Evolutionary conservation across 108 stramenopile genomes (phyloP).

Genomic region (Phaeodactylum tricornutum): DNA sequence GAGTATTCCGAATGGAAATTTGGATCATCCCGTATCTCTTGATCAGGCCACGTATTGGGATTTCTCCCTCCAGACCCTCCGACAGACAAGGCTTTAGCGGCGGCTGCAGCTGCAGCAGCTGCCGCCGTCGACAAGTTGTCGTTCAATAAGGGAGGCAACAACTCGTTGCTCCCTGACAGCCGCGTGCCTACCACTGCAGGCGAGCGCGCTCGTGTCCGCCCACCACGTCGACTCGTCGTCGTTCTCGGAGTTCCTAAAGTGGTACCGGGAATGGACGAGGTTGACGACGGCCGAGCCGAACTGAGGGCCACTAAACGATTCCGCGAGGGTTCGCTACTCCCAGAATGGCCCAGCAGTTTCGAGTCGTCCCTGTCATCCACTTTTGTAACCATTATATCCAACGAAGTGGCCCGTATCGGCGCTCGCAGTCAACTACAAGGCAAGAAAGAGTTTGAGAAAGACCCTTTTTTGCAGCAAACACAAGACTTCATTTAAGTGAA

Average conservation of each 20-base stretch:
- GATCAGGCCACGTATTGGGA: slow-evolving; percentile 2
- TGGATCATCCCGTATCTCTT: too few species aligned
- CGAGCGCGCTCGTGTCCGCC: slow-evolving; percentile 33
- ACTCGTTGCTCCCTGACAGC: background rate
- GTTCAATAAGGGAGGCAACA: background rate
- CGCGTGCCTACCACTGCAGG: slow-evolving; percentile 18
- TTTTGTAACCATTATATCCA: too few species aligned
- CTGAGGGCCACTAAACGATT: slow-evolving; percentile 6
- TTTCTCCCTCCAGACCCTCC: background rate
- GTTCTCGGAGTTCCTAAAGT: slow-evolving; percentile 11
- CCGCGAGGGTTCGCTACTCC: background rate
- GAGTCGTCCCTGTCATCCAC: too few species aligned
- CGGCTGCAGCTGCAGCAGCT: slow-evolving; percentile 47
- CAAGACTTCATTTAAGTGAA: too few species aligned
- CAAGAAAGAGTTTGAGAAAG: too few species aligned
- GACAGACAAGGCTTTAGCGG: slow-evolving; percentile 34
- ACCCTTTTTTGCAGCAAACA: too few species aligned
- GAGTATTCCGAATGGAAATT: too few species aligned
- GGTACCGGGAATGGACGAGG: background rate
- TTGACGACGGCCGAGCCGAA: background rate
- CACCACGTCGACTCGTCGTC: slow-evolving; percentile 38
- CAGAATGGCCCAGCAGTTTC: too few species aligned
- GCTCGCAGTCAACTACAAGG: too few species aligned
- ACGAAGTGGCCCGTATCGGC: too few species aligned
- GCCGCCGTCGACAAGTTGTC: slow-evolving; percentile 10